phyloP scores from a whole-genome alignment of 75 land plant species.

The Picea glauca region DNA sequence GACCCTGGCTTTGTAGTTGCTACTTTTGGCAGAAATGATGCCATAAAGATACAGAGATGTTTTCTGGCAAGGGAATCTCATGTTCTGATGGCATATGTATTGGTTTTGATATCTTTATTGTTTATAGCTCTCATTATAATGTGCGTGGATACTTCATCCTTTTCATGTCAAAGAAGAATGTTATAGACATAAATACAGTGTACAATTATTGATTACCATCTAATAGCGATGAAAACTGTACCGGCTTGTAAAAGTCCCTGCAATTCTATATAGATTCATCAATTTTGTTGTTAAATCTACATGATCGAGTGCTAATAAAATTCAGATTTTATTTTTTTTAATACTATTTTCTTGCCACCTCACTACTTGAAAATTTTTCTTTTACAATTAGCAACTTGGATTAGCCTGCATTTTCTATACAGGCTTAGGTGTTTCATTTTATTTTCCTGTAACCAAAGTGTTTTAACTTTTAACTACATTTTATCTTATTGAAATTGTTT shows the following conservation, averaged over 20 bases:
- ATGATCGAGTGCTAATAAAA: neutral
- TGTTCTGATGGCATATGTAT: constrained; percentile 29
- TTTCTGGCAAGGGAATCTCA: constrained; percentile 46
- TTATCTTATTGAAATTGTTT: no score
- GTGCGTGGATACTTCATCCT: neutral
- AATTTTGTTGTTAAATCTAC: neutral
- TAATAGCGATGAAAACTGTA: neutral
- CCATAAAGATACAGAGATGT: constrained; percentile 40
- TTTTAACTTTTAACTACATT: no score
- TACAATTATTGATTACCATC: neutral
- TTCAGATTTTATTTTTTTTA: neutral
- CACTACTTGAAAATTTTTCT: neutral
- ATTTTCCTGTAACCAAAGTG: no score
- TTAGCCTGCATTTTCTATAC: no score
- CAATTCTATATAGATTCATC: neutral
- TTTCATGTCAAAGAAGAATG: neutral
- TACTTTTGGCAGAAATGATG: constrained; percentile 31
- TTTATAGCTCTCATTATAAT: constrained; percentile 1
- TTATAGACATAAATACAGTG: neutral
- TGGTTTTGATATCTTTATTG: constrained; percentile 13
- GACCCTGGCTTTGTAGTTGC: constrained; percentile 63
- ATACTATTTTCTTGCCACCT: neutral
- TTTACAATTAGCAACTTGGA: neutral
- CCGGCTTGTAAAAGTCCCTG: neutral
- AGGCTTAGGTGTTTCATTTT: no score